Conservation (phyloP, 495 filamentous ascomycete genomes). For the Aspergillus sclerotioniger region DNA sequence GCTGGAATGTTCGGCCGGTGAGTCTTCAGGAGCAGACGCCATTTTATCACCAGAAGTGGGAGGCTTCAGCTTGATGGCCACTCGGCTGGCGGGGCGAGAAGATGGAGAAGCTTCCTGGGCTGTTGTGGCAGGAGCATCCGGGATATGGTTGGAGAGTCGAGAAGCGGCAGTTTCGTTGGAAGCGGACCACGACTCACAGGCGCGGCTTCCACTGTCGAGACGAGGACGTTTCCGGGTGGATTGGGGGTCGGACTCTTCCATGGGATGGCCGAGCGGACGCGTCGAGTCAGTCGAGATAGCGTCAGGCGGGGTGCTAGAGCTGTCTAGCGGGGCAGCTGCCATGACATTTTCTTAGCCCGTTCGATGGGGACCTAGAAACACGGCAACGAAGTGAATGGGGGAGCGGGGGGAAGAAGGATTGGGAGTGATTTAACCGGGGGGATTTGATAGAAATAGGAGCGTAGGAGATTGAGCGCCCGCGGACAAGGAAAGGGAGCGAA, state of each 20-base stretch:
- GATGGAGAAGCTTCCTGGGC: constrained; percentile 34
- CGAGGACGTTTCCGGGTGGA: constrained; percentile 61
- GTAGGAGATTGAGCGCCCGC: neutral
- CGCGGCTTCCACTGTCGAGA: constrained; percentile 55
- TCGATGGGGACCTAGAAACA: constrained; percentile 4
- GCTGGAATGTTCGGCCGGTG: constrained; percentile 15
- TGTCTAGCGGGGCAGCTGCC: constrained; percentile 51
- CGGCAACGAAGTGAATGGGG: constrained; percentile 1
- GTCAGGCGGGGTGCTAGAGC: constrained; percentile 46
- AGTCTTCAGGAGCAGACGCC: constrained; percentile 14
- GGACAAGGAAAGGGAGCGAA: neutral
- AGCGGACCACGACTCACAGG: constrained; percentile 45
- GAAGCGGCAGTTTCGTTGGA: constrained; percentile 29
- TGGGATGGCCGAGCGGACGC: constrained; percentile 41
- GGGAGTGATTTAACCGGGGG: neutral
- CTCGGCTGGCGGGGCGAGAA: constrained; percentile 45
- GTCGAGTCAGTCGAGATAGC: constrained; percentile 33
- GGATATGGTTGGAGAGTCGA: constrained; percentile 19
- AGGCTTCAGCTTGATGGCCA: constrained; percentile 58
- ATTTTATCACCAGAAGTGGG: constrained; percentile 24
- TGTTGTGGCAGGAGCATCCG: constrained; percentile 32
- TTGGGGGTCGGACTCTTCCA: constrained; percentile 56
- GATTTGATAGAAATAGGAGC: neutral
- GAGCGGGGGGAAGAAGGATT: neutral
- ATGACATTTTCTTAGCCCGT: constrained; percentile 42